A percentile compares a stretch with the other conserved stretches of the same genome.
These are phyloP conservation scores for Coemansia sp. DNA, from an alignment of 192 early-diverging fungal genomes.

Conservation along the genomic window DNA sequence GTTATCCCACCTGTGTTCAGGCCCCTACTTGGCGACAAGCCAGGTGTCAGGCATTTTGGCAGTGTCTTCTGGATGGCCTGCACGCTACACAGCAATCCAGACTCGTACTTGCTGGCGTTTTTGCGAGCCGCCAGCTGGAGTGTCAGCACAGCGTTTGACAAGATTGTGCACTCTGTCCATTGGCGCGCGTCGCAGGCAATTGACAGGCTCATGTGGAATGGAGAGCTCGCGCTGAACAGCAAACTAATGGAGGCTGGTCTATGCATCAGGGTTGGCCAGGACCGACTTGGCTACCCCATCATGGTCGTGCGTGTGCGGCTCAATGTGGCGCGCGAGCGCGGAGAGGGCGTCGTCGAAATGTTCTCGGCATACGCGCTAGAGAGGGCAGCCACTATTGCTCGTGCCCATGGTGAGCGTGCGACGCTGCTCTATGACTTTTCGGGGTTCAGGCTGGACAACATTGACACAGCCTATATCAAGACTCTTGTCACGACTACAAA, in stretches of 20 bases:
- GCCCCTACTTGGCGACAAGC: slow-evolving; percentile 34
- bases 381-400: slow-evolving; percentile 19
- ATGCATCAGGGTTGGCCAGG: slow-evolving; percentile 39
- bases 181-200: slow-evolving; percentile 69
- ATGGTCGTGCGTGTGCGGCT: slow-evolving; percentile 15
- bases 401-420: slow-evolving; percentile 40
- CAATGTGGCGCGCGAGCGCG: slow-evolving; percentile 24
- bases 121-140: slow-evolving; percentile 80
- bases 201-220: slow-evolving; percentile 54
- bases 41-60: slow-evolving; percentile 11
- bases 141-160: slow-evolving; percentile 61
- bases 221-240: slow-evolving; percentile 55
- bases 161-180: slow-evolving; percentile 59
- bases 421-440: slow-evolving; percentile 73
- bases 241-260: slow-evolving; percentile 49
- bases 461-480: slow-evolving; percentile 72
- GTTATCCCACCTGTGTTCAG: slow-evolving; percentile 18
- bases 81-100: slow-evolving; percentile 55
- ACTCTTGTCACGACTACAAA: slow-evolving; percentile 72
- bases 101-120: slow-evolving; percentile 68
- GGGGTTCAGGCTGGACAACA: slow-evolving; percentile 65
- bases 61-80: slow-evolving; percentile 41
- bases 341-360: slow-evolving; percentile 15
- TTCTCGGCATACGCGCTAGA: slow-evolving; percentile 27
- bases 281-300: slow-evolving; percentile 55